Conservation (phyloP, 1,284 basidiomycete genomes). For the Sanguinoderma infundibulare region DNA sequence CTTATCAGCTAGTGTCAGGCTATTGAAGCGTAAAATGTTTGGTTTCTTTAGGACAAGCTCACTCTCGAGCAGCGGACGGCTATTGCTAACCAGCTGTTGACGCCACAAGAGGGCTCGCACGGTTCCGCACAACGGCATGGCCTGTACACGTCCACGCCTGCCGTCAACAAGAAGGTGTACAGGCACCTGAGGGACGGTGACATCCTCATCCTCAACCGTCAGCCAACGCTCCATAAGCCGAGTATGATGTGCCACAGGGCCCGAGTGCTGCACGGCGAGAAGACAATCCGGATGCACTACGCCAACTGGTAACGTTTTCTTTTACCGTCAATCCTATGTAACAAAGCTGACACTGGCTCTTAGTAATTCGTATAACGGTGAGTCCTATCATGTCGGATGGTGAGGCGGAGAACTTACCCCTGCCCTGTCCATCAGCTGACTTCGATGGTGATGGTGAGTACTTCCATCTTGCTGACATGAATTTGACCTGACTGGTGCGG, state of each 20-base stretch:
- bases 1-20: not conserved
- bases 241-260: constrained; percentile 99
- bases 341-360: constrained; percentile 8
- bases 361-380: constrained; percentile 97
- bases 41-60: constrained; percentile 72
- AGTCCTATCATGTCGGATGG: constrained; percentile 28
- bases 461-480: constrained; percentile 2
- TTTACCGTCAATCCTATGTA: not conserved
- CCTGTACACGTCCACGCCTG: constrained; percentile 70
- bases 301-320: constrained; percentile 84
- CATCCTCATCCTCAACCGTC: constrained; percentile 95
- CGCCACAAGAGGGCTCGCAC: constrained; percentile 81
- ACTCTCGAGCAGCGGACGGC: constrained; percentile 90
- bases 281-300: constrained; percentile 99
- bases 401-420: constrained; percentile 2
- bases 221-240: constrained; percentile 99
- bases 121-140: constrained; percentile 54
- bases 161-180: constrained; percentile 97
- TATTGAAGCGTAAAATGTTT: not conserved
- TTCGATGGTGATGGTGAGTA: constrained; percentile 94
- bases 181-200: constrained; percentile 96
- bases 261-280: constrained; percentile 92
- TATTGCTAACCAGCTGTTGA: constrained; percentile 96
- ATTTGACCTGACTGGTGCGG: constrained; percentile 22
- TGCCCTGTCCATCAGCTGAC: constrained; percentile 67